A percentile compares a stretch with the other conserved stretches of the same genome.
phyloP scores from a whole-genome alignment of 441 rosid species.

The Populus tomentosa region DNA sequence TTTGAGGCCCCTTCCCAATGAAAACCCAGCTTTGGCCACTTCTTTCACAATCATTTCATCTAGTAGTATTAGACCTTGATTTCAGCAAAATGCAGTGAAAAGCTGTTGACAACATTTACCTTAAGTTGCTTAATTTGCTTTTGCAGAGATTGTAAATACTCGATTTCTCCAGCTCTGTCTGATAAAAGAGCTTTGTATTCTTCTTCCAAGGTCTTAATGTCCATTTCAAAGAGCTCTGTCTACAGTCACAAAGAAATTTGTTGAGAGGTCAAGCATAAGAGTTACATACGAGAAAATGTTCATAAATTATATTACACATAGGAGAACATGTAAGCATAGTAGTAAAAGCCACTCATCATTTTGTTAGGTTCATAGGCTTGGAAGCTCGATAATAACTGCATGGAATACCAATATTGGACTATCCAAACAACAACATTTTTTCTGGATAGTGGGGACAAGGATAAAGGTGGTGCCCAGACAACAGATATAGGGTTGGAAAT shows the following conservation, averaged over 20 bases:
- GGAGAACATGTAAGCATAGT: neutral
- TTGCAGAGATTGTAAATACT: slow-evolving; percentile 45
- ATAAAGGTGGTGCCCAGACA: neutral
- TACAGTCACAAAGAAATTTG: slow-evolving; percentile 21
- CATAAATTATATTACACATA: neutral
- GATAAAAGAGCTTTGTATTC: slow-evolving; percentile 44
- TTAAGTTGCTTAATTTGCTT: slow-evolving; percentile 45
- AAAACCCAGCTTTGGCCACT: slow-evolving; percentile 5
- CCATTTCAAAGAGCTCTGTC: slow-evolving; percentile 57
- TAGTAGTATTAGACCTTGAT: neutral
- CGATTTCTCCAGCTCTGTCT: slow-evolving; percentile 54
- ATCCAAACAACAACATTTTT: neutral
- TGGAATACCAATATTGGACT: neutral
- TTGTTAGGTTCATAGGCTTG: neutral
- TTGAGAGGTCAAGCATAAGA: neutral
- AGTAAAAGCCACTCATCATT: neutral
- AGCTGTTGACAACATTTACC: slow-evolving; percentile 27
- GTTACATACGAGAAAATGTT: neutral
- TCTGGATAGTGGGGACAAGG: neutral
- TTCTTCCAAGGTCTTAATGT: slow-evolving; percentile 45
- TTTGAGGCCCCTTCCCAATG: neutral
- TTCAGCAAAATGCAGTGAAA: slow-evolving; percentile 3
- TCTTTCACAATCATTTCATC: neutral
- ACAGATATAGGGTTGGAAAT: neutral
- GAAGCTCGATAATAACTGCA: neutral